Conservation (phyloP, 495 filamentous ascomycete species). For the Neurospora africana region DNA sequence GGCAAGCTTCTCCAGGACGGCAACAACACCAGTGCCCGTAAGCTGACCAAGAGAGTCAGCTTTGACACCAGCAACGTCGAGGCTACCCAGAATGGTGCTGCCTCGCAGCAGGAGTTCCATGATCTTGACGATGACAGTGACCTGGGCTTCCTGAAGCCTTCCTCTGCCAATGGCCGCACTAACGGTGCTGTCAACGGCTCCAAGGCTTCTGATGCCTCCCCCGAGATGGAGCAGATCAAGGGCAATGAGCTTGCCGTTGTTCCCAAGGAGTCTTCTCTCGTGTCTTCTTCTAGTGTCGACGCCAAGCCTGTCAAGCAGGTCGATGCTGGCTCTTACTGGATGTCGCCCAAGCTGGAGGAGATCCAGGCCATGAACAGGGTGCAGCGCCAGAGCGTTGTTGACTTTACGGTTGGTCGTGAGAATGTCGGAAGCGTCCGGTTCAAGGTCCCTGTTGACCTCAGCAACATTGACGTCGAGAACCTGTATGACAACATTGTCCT, state of each 20-base stretch:
- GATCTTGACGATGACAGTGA: conserved; percentile 43
- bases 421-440: conserved; percentile 72
- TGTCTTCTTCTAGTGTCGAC: conserved; percentile 16
- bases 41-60: conserved; percentile 76
- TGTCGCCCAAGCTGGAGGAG: conserved; percentile 60
- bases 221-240: conserved; percentile 63
- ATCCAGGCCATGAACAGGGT: conserved; percentile 62
- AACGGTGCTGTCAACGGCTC: conserved; percentile 29
- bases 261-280: conserved; percentile 51
- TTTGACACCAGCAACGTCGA: conserved; percentile 57
- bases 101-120: conserved; percentile 30
- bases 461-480: conserved; percentile 53
- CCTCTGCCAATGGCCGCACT: conserved; percentile 30
- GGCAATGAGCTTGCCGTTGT: conserved; percentile 73
- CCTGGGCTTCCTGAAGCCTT: conserved; percentile 54
- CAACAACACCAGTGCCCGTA: conserved; percentile 39
- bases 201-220: conserved; percentile 32
- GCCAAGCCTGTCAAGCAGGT: conserved; percentile 34
- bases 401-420: conserved; percentile 73
- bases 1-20: conserved; percentile 30
- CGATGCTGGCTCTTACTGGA: conserved; percentile 70
- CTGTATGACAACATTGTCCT: conserved; percentile 64
- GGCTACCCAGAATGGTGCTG: conserved; percentile 23
- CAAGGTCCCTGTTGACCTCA: conserved; percentile 72
- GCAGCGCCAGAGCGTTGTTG: conserved; percentile 56